phyloP scores from a whole-genome alignment of 2,329 filamentous ascomycete genomes.

The Fonsecaea multimorphosa region DNA sequence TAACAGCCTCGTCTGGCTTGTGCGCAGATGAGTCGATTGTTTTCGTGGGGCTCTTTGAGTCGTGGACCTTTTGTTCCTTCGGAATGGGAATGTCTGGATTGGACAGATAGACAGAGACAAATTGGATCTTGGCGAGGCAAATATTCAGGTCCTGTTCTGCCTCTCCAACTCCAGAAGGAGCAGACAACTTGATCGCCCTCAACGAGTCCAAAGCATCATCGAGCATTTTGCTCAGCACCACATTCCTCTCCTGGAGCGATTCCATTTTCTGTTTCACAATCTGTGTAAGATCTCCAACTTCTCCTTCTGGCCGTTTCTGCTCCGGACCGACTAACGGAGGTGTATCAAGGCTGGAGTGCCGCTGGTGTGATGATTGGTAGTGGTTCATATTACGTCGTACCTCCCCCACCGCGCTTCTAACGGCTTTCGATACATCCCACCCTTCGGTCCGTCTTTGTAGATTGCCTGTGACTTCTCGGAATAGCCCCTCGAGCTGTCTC shows the following conservation, averaged over 20 bases:
- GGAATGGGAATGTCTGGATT: constrained; percentile 46
- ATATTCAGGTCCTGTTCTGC: constrained; percentile 45
- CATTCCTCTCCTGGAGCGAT: constrained; percentile 50
- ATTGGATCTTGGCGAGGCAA: constrained; percentile 50
- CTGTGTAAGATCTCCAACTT: constrained; percentile 10
- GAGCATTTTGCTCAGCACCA: constrained; percentile 49
- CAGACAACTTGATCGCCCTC: constrained; percentile 44
- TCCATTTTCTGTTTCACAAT: constrained; percentile 41
- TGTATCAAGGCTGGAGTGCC: constrained; percentile 30
- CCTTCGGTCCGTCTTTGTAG: constrained; percentile 56
- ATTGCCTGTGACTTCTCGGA: constrained; percentile 57
- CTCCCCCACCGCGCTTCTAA: constrained; percentile 56
- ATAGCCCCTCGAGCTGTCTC: constrained; percentile 53
- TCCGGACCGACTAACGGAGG: neutral
- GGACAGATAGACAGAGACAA: constrained; percentile 52
- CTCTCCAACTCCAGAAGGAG: constrained; percentile 23
- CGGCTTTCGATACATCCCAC: constrained; percentile 57
- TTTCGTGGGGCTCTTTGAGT: neutral
- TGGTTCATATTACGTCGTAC: constrained; percentile 55
- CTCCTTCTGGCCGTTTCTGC: neutral
- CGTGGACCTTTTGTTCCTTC: constrained; percentile 14
- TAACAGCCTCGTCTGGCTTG: neutral
- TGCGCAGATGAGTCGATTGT: neutral
- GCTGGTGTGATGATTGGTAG: constrained; percentile 47
- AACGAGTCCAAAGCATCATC: constrained; percentile 51